These are phyloP conservation scores for Aureoboletus auriporus DNA, from an alignment of 768 basidiomycete species.

Conservation along the genomic window DNA sequence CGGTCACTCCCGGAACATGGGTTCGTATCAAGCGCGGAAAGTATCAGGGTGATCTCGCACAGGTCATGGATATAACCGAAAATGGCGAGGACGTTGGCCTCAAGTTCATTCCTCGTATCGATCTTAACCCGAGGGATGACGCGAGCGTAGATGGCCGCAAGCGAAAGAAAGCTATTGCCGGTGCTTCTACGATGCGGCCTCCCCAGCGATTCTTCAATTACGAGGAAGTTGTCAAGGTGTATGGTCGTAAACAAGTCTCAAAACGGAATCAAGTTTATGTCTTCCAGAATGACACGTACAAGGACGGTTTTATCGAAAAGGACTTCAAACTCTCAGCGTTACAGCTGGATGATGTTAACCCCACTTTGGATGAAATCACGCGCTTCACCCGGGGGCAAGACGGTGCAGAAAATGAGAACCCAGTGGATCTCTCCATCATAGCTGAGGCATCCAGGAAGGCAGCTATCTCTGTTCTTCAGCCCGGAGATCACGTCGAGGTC, in stretches of 20 bases:
- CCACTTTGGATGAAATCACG: slow-evolving; percentile 95
- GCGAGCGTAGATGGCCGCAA: slow-evolving; percentile 64
- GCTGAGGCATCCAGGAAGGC: slow-evolving; percentile 90
- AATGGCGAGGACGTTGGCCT: slow-evolving; percentile 90
- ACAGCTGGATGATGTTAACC: slow-evolving; percentile 84
- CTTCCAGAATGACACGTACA: slow-evolving; percentile 92
- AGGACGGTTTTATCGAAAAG: slow-evolving; percentile 94
- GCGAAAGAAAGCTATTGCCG: slow-evolving; percentile 60
- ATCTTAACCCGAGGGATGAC: slow-evolving; percentile 88
- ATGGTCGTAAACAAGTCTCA: slow-evolving; percentile 71
- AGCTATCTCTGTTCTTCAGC: slow-evolving; percentile 91
- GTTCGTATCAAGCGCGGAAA: slow-evolving; percentile 92
- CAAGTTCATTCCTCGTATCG: slow-evolving; percentile 96
- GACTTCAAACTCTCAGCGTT: slow-evolving; percentile 83
- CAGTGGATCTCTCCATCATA: slow-evolving; percentile 87
- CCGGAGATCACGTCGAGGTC: slow-evolving; percentile 96
- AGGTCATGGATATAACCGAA: slow-evolving; percentile 91
- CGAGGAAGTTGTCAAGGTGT: slow-evolving; percentile 87
- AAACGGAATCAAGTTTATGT: slow-evolving; percentile 74
- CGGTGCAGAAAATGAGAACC: slow-evolving; percentile 57
- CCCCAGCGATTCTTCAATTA: slow-evolving; percentile 91
- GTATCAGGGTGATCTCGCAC: slow-evolving; percentile 92
- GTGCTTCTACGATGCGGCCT: slow-evolving; percentile 64
- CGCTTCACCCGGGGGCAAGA: slow-evolving; percentile 79
- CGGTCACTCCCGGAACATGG: slow-evolving; percentile 86